Evolutionary conservation across 768 basidiomycete species (phyloP), one percentile per base, ranked within the genome.

Genomic region (Collybiopsis luxurians): DNA sequence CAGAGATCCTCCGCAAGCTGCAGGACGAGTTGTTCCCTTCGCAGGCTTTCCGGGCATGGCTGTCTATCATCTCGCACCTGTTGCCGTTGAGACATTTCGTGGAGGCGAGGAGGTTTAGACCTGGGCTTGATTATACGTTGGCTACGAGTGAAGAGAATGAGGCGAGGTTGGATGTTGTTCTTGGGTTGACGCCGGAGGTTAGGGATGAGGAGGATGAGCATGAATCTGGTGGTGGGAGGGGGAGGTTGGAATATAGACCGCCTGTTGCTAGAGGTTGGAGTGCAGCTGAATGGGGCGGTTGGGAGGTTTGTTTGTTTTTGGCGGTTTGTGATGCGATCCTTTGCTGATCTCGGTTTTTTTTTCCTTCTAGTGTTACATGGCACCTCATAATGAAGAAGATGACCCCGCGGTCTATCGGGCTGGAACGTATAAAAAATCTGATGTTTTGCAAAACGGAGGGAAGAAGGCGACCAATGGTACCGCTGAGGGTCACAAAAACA

Each of bases 401-500:
- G 95, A 98, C 69, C 95, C 95, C 13, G 93, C 95, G 1, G 89
- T 97, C 15, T 98, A 96, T 69, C 88, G 93, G 27, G 81, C 83
- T 17, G 80, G 85, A 21, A 77, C 78, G 17, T 71, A 75, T 39
- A 78, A 79, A 66, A 78, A 70, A 62, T 45, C 69, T 38, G 49
- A 52, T 26, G 57, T 38, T n/a, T 28, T 43, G 65, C 69, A 67
- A 45, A 27, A 45, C 21, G 24, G 19, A 17, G 15, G 12, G 5
- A 55, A 44, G 53, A 59, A 66, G n/a, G 44, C 64, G 15, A 40
- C 60, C 27, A 56, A 31, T 31, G 17, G 47, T n/a, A 15, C 15
- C 15, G 17, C 51, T 38, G 39, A 40, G 12, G 51, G 51, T 39
- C 6, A 24, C 28, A 10, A 3, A 2, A 21, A 12, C 47, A 49